Evolutionary conservation across 2,329 filamentous ascomycete genomes (phyloP).

Genomic region (Ophiocordyceps camponoti-saundersi): DNA sequence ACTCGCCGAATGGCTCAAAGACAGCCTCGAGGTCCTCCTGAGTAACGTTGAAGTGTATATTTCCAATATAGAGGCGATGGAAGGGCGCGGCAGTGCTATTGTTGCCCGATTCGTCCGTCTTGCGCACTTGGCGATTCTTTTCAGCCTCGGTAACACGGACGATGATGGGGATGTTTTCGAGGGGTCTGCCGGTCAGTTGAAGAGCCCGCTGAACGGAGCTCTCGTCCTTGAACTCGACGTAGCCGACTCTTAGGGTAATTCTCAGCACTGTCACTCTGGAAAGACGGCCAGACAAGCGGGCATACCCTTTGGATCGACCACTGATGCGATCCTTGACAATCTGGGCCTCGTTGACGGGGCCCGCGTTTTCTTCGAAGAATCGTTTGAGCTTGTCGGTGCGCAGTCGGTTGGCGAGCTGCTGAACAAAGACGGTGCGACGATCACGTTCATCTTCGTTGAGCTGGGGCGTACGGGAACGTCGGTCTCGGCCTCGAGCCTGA

Average conservation of each 20-base stretch:
- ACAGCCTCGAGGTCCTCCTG: constrained; percentile 91
- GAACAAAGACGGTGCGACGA: constrained; percentile 91
- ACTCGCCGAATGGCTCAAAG: constrained; percentile 92
- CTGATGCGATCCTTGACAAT: constrained; percentile 97
- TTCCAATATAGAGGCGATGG: constrained; percentile 95
- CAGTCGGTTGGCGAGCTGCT: constrained; percentile 88
- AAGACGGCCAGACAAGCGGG: not conserved
- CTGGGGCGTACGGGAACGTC: constrained; percentile 43
- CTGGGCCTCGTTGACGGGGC: constrained; percentile 89
- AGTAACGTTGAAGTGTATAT: constrained; percentile 98
- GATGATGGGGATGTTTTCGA: constrained; percentile 96
- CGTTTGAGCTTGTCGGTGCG: constrained; percentile 82
- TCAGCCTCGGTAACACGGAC: constrained; percentile 97
- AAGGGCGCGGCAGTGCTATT: constrained; percentile 83
- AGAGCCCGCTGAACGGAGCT: constrained; percentile 85
- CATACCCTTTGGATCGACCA: constrained; percentile 91
- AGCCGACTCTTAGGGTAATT: constrained; percentile 59
- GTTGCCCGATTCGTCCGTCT: constrained; percentile 48
- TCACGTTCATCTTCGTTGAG: constrained; percentile 92
- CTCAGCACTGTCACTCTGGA: constrained; percentile 17
- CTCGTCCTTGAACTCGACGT: constrained; percentile 97
- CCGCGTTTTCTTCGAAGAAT: constrained; percentile 93
- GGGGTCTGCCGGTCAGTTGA: constrained; percentile 95
- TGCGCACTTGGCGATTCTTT: constrained; percentile 94
- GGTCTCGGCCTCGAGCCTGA: constrained; percentile 32